Evolutionary conservation across 1,284 basidiomycete genomes (phyloP), one percentile per base, ranked within the genome.

Genomic region (Hymenochaete sp.): DNA sequence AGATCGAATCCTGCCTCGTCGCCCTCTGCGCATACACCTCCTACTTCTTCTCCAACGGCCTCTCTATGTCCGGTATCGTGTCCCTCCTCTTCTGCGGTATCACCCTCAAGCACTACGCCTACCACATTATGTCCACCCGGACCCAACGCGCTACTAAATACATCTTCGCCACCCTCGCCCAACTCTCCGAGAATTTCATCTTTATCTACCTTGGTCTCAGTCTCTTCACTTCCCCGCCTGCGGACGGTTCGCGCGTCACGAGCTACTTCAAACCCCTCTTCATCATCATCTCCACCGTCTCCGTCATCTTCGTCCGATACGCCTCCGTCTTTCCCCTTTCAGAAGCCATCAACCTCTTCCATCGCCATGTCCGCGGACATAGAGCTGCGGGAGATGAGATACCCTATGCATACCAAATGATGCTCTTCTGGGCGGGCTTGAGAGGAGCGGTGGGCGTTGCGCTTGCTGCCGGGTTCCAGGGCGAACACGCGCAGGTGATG

Each of bases 381-480:
- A 74, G 89, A 27, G 14, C 14, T 8, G n/a, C n/a, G n/a, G 66
- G 73, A 24, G 91, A 95, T 54, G 92, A 95, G 57, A 68, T 96
- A 3, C 92, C 93, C 0, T 92, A 96, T 61, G 92, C 90, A 13
- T 95, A 96, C 57, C 92, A 95, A 58, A 93, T 93, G 89, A 93
- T 96, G 93, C 68, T 98, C 16, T 98, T 98, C 67, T 99, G 95
- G 96, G 95, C 95, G 0, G 96, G 96, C 6, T 68, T 98, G 42
- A 76, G 95, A 26, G 95, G 95, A 45, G 95, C 95, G 0, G 95
- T 98, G 29, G 95, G 96, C 19, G 96, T 98, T 19, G 95, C 95
- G 3, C 77, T 98, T 11, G 93, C 93, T 2, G 88, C 91, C 2
- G 95, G 95, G 6, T 96, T 99, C 70, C 82, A 84, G 51, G 95